These are phyloP conservation scores for Fragilariopsis cylindrus DNA, from an alignment of 108 stramenopile genomes.

Conservation along the genomic window DNA sequence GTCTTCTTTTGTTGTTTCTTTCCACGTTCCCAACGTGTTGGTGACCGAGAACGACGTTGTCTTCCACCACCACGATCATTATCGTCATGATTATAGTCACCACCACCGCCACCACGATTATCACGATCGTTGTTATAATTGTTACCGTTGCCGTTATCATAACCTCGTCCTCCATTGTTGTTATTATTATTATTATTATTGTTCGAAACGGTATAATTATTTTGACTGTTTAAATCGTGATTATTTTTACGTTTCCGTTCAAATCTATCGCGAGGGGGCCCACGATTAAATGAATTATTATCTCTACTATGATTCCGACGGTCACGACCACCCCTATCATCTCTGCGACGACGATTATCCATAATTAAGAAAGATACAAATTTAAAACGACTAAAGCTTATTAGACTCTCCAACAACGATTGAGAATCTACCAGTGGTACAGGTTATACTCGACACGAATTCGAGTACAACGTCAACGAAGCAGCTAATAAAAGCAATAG, in stretches of 20 bases:
- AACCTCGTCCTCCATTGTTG: slow-evolving; percentile 8
- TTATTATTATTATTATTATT: slow-evolving; percentile 18
- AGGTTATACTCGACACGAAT: slow-evolving; percentile 13
- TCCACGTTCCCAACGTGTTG: slow-evolving; percentile 32
- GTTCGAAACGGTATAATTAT: slow-evolving; percentile 2
- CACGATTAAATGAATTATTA: slow-evolving; percentile 21
- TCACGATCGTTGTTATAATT: slow-evolving; percentile 23
- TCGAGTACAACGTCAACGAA: neutral
- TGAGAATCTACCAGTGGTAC: slow-evolving; percentile 15
- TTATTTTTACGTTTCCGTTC: slow-evolving; percentile 42
- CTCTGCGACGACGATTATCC: slow-evolving; percentile 1
- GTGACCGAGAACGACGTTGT: slow-evolving; percentile 37
- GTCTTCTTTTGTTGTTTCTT: slow-evolving; percentile 49
- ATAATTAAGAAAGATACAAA: neutral
- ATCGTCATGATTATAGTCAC: neutral
- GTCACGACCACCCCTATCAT: neutral
- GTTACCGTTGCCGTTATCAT: slow-evolving; percentile 19
- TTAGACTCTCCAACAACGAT: slow-evolving; percentile 6
- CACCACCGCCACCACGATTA: slow-evolving; percentile 11
- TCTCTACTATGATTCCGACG: neutral
- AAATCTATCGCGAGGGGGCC: slow-evolving; percentile 30
- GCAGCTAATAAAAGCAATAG: too few relatives aligned
- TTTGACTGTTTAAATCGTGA: slow-evolving; percentile 21
- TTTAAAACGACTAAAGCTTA: slow-evolving; percentile 1
- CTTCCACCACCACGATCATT: slow-evolving; percentile 14